Conservation (phyloP, 345 rosid genomes). For the Linum tenue region DNA sequence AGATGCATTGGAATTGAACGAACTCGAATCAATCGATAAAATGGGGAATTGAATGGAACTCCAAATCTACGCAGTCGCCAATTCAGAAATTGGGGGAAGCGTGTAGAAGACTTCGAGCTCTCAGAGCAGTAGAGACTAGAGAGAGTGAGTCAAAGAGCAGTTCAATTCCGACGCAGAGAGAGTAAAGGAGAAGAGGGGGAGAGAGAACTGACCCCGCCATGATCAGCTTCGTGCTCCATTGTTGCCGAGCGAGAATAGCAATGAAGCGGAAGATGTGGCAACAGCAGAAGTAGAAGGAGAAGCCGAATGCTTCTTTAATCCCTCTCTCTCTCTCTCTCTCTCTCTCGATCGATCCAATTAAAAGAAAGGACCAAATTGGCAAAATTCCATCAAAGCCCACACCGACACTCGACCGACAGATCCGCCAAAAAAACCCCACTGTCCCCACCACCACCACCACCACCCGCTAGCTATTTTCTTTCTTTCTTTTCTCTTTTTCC, state of each 20-base stretch:
- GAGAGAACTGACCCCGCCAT: not conserved
- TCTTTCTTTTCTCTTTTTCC: no score
- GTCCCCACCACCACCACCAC: not conserved
- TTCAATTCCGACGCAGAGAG: not conserved
- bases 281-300: not conserved
- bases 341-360: no score
- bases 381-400: not conserved
- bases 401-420: not conserved
- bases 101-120: no score
- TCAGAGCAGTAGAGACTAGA: no score
- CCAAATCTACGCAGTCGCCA: no score
- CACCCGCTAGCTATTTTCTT: no score
- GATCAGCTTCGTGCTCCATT: not conserved
- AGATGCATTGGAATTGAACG: no score
- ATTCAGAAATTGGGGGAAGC: no score
- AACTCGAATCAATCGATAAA: no score
- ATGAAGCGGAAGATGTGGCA: not conserved
- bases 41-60: no score
- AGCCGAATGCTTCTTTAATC: not conserved
- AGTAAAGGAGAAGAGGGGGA: not conserved
- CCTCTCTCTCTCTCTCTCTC: not conserved
- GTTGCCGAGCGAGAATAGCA: no score
- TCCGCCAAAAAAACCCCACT: not conserved
- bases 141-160: not conserved
- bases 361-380: not conserved